A percentile compares a stretch with the other conserved stretches of the same genome.
Conservation (phyloP, 208 protist species). For the Leptomonas pyrrhocoris region DNA sequence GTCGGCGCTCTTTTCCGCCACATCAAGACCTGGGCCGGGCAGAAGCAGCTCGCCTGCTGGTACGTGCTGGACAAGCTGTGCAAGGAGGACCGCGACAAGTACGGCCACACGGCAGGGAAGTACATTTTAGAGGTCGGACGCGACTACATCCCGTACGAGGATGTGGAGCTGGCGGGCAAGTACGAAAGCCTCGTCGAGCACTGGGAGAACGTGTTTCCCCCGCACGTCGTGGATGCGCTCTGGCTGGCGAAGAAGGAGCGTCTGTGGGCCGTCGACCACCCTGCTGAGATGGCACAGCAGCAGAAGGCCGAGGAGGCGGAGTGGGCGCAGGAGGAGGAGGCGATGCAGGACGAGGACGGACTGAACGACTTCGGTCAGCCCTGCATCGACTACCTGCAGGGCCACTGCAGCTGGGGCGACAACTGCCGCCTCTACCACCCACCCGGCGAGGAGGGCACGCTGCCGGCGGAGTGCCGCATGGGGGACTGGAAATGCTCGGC, state of each 20-base stretch:
- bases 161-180: constrained; percentile 68
- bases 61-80: constrained; percentile 91
- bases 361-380: constrained; percentile 92
- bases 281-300: constrained; percentile 66
- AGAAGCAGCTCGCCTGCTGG: constrained; percentile 89
- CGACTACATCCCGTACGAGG: constrained; percentile 92
- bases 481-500: constrained; percentile 91
- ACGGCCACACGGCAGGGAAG: constrained; percentile 80
- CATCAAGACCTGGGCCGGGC: constrained; percentile 87
- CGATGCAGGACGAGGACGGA: constrained; percentile 82
- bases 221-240: constrained; percentile 84
- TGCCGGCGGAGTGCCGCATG: constrained; percentile 85
- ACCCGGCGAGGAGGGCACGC: constrained; percentile 83
- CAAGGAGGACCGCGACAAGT: constrained; percentile 89
- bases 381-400: constrained; percentile 92
- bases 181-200: constrained; percentile 92
- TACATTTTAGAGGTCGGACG: constrained; percentile 89
- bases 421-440: constrained; percentile 84
- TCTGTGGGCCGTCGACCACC: constrained; percentile 80
- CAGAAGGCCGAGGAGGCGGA: constrained; percentile 75
- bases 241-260: constrained; percentile 90
- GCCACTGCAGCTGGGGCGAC: constrained; percentile 81
- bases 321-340: constrained; percentile 78
- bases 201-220: constrained; percentile 90
- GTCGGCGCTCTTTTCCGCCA: constrained; percentile 86